Evolutionary conservation across 352 stramenopile genomes (phyloP), one percentile per base, ranked within the genome.

Genomic region (Pythium guiyangense): DNA sequence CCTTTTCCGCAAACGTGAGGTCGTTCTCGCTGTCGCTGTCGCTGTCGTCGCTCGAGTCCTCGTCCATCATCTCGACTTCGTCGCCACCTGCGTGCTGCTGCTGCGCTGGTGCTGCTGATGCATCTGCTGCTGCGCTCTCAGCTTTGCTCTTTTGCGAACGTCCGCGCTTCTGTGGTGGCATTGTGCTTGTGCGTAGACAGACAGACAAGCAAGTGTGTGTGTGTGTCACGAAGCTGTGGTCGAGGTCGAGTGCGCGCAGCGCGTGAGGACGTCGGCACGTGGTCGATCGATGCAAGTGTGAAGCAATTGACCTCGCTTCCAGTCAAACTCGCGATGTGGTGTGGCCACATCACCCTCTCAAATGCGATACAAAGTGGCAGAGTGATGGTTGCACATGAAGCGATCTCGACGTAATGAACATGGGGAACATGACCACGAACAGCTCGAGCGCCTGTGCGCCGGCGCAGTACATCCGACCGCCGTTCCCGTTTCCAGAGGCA

Each of bases 401-500:
- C n/a, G n/a, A n/a, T n/a, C n/a, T n/a, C n/a, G n/a, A n/a, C n/a
- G n/a, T n/a, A n/a, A 27, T 6, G n/a, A 52, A 9, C n/a, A n/a
- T 22, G 8, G n/a, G n/a, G n/a, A n/a, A n/a, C n/a, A n/a, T n/a
- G n/a, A n/a, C n/a, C n/a, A n/a, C n/a, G n/a, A n/a, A n/a, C n/a
- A 50, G 31, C 35, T 75, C 73, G 69, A 65, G 65, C 45, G 52
- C 20, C 46, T 58, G n/a, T n/a, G n/a, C 9, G 51, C 29, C 42
- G 15, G 6, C 40, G 25, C 37, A 11, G 45, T 81, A 74, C 57
- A 82, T 91, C 51, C 84, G 77, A 49, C 84, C 84, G 59, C 84
- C 84, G 59, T 94, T 81, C 67, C 84, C 84, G 62, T 90, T 94
- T 59, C 79, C 79, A 18, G 74, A 88, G 54, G 69, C 60, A 39